Evolutionary conservation across 805 yeast genomes (phyloP), one percentile per base, ranked within the genome.

Genomic region (Starmera pachycereana): DNA sequence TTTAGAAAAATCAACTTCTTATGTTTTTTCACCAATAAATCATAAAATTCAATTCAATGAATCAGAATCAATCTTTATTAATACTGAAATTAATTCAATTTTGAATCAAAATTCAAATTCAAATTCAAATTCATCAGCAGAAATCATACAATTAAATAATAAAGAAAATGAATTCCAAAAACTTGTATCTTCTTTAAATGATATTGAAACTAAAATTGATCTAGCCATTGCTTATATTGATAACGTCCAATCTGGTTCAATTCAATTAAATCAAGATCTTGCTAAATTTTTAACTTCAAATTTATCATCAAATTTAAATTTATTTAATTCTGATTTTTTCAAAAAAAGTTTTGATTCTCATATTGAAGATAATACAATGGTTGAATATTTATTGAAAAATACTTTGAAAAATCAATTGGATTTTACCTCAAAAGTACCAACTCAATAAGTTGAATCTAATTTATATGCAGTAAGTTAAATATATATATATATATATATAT

Each of bases 331-430:
- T 46, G 75, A 72, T 35, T 69, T 69, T 38, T 67, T 82, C 51
- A 76, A 74, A 54, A 61, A 68, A 47, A 70, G 78, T 45, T 77
- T 85, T 69, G 76, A 75, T 56, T 69, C 74, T 31, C 88, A 84
- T 58, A 68, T 80, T 56, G 87, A 84, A 60, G 95, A 87, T 53
- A 78, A 86, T 34, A 69, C 83, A 45, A 75, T 86, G 77, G 73
- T 87, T 46, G 90, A 84, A 57, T 83, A 81, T 57, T 8, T 22
- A 22, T 71, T 87, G 61, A 81, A 95, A 42, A 77, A 81, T 49
- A 83, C 92, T 40, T 78, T 87, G 51, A 84, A 82, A 65, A 82
- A 87, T 47, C 96, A 87, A 65, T 71, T 85, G 47, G 89, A 82
- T 58, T 69, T 82, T 54, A 76, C 87, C 53, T 78, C 87, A 37